Conservation (phyloP, 495 filamentous ascomycete species). For the Rusavskia elegans region DNA sequence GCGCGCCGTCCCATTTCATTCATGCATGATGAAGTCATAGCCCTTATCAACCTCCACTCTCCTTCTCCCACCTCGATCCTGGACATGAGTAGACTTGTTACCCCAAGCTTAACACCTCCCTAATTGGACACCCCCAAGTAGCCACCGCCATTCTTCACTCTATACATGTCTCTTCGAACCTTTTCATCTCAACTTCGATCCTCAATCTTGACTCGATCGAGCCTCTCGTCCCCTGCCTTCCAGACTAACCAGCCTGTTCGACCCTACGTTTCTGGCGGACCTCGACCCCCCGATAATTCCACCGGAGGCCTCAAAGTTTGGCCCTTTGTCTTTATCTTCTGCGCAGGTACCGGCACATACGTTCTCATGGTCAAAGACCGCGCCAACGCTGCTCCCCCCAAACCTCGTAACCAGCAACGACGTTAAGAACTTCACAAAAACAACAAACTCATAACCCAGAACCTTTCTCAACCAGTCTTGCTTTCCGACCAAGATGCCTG, state of each 20-base stretch:
- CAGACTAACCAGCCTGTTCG: not conserved
- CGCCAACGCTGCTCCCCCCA: slow-evolving; percentile 21
- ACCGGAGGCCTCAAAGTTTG: slow-evolving; percentile 42
- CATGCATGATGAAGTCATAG: not conserved
- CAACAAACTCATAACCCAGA: not conserved
- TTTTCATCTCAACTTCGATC: not conserved
- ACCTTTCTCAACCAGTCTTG: not conserved
- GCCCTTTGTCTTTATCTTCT: slow-evolving; percentile 47
- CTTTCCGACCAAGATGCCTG: slow-evolving; percentile 20
- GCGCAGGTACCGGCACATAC: slow-evolving; percentile 43
- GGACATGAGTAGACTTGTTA: too few relatives aligned
- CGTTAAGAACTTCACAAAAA: not conserved
- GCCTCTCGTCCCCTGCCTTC: not conserved
- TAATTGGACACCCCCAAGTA: not conserved
- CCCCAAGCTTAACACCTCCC: too few relatives aligned
- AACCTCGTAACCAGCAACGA: slow-evolving; percentile 11
- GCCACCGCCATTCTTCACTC: not conserved
- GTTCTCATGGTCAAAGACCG: slow-evolving; percentile 44
- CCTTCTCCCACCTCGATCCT: too few relatives aligned
- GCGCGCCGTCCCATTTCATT: too few relatives aligned
- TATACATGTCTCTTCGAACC: not conserved
- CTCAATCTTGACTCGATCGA: not conserved
- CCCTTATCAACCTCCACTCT: too few relatives aligned
- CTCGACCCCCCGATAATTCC: slow-evolving; percentile 3
- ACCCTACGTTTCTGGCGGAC: slow-evolving; percentile 10